Evolutionary conservation across 345 rosid genomes (phyloP), one percentile per base, ranked within the genome.

Genomic region (Eucalyptus guilfoylei): DNA sequence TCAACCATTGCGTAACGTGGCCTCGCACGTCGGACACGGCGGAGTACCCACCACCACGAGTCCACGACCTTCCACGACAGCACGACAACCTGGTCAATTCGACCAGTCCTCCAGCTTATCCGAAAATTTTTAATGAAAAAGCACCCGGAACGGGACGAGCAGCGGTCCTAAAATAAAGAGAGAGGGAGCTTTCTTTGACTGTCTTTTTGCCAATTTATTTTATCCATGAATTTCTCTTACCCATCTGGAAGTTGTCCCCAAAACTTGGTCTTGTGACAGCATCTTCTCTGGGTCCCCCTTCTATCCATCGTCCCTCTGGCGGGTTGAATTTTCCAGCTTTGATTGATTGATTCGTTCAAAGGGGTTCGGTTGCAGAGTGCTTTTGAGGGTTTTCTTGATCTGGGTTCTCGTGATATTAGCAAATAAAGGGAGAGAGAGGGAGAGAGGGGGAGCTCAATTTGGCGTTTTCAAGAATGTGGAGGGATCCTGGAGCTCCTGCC

Each of bases 381-480:
- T 76, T 6, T 40, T 11, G 47, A 76, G 85, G 85, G 47, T 40
- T 76, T 37, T 76, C 85, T 76, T 76, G 47, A 76, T 76, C 85
- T 42, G 85, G 85, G 85, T 76, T 76, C 85, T 76, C 3, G 85
- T 37, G 85, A 76, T 40, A 21, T 76, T 40, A 40, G 14, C 30
- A 40, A 76, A 62, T 62, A 55, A 24, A 55, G 62, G 30, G 62
- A 10, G 62, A 5, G 80, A 32, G 19, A 15, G 67, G 14, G 16
- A 62, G 32, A 30, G 34, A 64, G 60, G 34, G 60, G 37, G 67
- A 88, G 11, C 26, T 47, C 52, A 40, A 49, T 69, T 64, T 76
- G 88, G 89, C 47, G 76, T 81, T 50, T 50, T 40, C 87, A 21
- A 89, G 60, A 89, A 98, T 98, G 99, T 95, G 98, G 98, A 91